Conservation (phyloP, 345 rosid genomes). For the Microcos paniculata region DNA sequence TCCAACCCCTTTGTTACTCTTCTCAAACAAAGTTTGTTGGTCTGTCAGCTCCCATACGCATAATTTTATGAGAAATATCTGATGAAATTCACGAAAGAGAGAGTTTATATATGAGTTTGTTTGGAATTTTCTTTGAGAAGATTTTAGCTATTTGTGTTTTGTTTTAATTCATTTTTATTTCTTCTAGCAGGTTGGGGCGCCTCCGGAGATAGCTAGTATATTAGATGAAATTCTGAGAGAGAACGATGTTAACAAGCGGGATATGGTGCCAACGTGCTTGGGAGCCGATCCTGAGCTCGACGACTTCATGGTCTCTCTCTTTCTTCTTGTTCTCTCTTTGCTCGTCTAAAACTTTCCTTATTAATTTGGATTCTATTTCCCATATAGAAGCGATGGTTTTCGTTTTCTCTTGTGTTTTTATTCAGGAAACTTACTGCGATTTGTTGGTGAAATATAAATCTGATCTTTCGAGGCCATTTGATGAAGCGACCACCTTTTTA, state of each 20-base stretch:
- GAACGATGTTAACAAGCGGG: conserved; percentile 41
- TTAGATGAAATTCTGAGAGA: conserved; percentile 69
- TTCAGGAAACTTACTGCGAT: conserved; percentile 74
- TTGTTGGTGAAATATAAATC: conserved; percentile 75
- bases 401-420: background rate
- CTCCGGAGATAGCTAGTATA: conserved; percentile 67
- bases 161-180: background rate
- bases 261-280: conserved; percentile 36
- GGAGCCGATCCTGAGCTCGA: conserved; percentile 98
- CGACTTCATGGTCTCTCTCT: conserved; percentile 76
- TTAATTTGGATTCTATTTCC: background rate
- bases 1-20: conserved; percentile 8
- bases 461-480: conserved; percentile 89
- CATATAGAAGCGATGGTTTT: background rate
- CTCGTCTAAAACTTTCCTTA: background rate
- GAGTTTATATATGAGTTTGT: background rate
- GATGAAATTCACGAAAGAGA: background rate
- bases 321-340: background rate
- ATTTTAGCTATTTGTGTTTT: background rate
- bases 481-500: conserved; percentile 75
- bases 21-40: background rate
- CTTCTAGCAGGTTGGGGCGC: conserved; percentile 74
- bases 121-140: background rate
- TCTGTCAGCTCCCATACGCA: background rate
- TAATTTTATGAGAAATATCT: conserved; percentile 30